These are phyloP conservation scores for Dalbergia oliveri DNA, from an alignment of 306 rosid species.

Conservation along the genomic window DNA sequence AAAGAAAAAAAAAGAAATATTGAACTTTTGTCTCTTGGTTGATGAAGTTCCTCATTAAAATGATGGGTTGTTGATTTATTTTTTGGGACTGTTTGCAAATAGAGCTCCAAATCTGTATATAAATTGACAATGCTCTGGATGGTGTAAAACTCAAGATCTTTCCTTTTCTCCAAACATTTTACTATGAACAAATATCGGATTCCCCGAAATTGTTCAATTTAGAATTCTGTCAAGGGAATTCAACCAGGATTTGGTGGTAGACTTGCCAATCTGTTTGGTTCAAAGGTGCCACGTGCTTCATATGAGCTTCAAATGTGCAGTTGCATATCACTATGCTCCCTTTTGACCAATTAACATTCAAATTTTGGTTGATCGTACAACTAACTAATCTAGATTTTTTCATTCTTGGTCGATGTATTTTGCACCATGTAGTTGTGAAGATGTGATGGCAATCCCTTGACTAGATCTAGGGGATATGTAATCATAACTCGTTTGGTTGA, in stretches of 20 bases:
- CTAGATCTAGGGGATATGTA: conserved; percentile 11
- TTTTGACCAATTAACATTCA: conserved; percentile 12
- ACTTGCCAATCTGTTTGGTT: conserved; percentile 9
- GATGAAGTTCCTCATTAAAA: conserved; percentile 5
- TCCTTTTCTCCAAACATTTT: not conserved
- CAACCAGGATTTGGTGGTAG: not conserved
- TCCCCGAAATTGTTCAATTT: conserved; percentile 22
- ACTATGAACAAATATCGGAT: not conserved
- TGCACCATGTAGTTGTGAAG: conserved; percentile 18
- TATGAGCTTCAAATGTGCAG: not conserved
- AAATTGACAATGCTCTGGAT: not conserved
- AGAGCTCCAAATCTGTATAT: conserved; percentile 44
- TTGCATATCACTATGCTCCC: conserved; percentile 2
- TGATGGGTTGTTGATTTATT: not conserved
- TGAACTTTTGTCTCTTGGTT: conserved; percentile 15
- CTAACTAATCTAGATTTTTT: conserved; percentile 22
- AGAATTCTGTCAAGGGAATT: conserved; percentile 15
- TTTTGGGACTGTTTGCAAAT: not conserved
- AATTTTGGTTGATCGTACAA: not conserved
- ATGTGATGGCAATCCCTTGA: not conserved
- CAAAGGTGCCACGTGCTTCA: not conserved
- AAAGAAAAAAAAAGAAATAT: not conserved
- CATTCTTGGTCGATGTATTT: conserved; percentile 14
- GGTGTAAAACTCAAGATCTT: conserved; percentile 29
- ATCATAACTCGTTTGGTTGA: conserved; percentile 15